Conservation (phyloP, 1,284 basidiomycete species). For the Cyathus pygmaeus region DNA sequence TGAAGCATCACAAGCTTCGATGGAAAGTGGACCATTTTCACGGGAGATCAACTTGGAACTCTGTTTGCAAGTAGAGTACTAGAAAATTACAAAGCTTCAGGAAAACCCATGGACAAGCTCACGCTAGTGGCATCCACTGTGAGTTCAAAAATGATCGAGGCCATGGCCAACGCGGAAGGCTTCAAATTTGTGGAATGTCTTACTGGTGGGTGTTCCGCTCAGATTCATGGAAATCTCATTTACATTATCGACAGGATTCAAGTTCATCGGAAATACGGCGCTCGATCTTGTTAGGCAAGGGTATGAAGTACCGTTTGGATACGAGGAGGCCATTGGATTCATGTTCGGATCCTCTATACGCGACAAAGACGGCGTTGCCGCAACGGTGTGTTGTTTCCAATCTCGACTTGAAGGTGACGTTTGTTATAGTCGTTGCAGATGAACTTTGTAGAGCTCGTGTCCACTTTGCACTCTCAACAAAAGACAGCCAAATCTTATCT, state of each 20-base stretch:
- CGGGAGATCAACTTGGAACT: conserved; percentile 85
- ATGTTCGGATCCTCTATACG: conserved; percentile 83
- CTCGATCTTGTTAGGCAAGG: conserved; percentile 71
- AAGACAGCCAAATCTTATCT: conserved; percentile 67
- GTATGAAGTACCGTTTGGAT: conserved; percentile 82
- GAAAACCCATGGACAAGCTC: conserved; percentile 70
- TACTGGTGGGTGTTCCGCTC: conserved; percentile 62
- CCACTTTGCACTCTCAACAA: conserved; percentile 58
- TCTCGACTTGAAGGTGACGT: background rate
- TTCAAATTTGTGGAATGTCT: conserved; percentile 86
- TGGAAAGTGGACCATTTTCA: conserved; percentile 78
- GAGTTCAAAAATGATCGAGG: conserved; percentile 86
- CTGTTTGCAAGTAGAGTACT: conserved; percentile 75
- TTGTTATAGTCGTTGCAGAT: conserved; percentile 49
- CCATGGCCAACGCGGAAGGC: conserved; percentile 78
- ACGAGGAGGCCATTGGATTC: conserved; percentile 90
- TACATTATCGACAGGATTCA: conserved; percentile 66
- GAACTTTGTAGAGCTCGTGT: conserved; percentile 74
- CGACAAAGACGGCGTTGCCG: conserved; percentile 87
- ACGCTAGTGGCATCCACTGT: conserved; percentile 90
- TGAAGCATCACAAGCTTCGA: conserved; percentile 47
- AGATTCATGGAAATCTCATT: background rate
- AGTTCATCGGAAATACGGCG: conserved; percentile 86
- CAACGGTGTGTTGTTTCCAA: conserved; percentile 59
- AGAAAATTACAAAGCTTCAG: conserved; percentile 65